These are phyloP conservation scores for Trichosporon faecale DNA, from an alignment of 1,284 basidiomycete genomes.

Conservation along the genomic window DNA sequence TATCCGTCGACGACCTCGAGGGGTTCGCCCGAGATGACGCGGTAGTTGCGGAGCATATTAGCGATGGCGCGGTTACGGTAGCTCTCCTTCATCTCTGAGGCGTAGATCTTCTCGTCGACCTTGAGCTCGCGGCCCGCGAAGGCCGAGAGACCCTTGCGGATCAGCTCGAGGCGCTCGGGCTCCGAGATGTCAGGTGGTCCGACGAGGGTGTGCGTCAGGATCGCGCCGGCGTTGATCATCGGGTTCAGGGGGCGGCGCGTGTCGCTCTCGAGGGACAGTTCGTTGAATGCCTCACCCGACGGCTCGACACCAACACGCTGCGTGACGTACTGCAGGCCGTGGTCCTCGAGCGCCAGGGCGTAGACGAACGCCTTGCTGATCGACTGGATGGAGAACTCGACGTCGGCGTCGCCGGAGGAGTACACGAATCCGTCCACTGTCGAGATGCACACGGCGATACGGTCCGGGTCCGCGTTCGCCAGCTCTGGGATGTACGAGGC, in stretches of 20 bases:
- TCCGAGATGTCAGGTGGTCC: neutral
- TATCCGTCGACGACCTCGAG: slow-evolving; percentile 17
- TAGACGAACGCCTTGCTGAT: slow-evolving; percentile 29
- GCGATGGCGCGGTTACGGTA: slow-evolving; percentile 23
- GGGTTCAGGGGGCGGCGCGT: slow-evolving; percentile 23
- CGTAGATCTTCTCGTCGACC: slow-evolving; percentile 19
- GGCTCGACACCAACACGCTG: slow-evolving; percentile 22
- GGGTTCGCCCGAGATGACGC: slow-evolving; percentile 15
- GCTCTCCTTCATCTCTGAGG: slow-evolving; percentile 17
- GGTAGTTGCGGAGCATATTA: slow-evolving; percentile 26
- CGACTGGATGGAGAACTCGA: slow-evolving; percentile 24
- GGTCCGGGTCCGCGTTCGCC: slow-evolving; percentile 16
- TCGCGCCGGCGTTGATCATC: slow-evolving; percentile 28
- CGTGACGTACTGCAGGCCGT: slow-evolving; percentile 14
- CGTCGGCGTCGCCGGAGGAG: slow-evolving; percentile 19
- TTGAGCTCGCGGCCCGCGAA: slow-evolving; percentile 23
- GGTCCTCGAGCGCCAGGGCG: slow-evolving; percentile 23
- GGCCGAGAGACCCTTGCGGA: slow-evolving; percentile 17
- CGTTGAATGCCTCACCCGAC: slow-evolving; percentile 25
- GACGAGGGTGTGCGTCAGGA: slow-evolving; percentile 20
- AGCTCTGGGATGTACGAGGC: slow-evolving; percentile 24
- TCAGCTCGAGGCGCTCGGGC: slow-evolving; percentile 18
- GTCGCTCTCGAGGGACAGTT: slow-evolving; percentile 20
- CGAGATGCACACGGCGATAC: slow-evolving; percentile 12
- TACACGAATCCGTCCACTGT: slow-evolving; percentile 25